Base-by-base conservation (phyloP, 805 yeast species). In the Candida vartiovaarae region DNA sequence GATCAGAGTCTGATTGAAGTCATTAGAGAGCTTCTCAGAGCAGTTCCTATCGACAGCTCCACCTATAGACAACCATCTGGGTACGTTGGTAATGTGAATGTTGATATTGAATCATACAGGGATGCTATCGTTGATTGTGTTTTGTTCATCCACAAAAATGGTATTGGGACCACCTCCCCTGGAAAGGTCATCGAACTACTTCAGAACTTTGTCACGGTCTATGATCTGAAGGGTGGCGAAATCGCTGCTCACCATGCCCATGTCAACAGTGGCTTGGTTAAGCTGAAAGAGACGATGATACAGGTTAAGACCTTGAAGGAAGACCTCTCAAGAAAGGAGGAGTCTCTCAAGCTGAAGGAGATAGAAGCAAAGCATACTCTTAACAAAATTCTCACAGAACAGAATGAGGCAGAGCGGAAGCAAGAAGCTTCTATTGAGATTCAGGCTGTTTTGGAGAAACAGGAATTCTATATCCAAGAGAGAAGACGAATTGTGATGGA, bases 341-440 rank as follows among this genome's bases (percentile, higher is more conserved):
- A 44, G 2, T 65, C 64, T 24, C 67, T 91, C 29, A 58, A 60
- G 23, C 43, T 33, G 0, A 91, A 89, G 48, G 86, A 84, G 44
- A 52, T 61, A 10, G 85, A 83, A 50, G 95, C 96, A 0, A 73
- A 76, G 45, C 63, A 64, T 26, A 84, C 87, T 72, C 71, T 91
- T 34, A 78, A 81, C 54, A 76, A 68, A 43, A 87, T 91, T 85
- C 71, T 91, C 10, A 63, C 71, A 1, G 95, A 88, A 36, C 98
- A 91, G 58, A 88, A 86, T 56, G 95, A 88, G 53, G 91, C 97
- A 0, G 98, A 91, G 59, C 70, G 96, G 50, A 88, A 84, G 52
- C 84, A 84, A 46, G 95, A 85, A 47, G 89, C 93, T 6, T 86
- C 96, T 0, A 65, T 84, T 3, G 84, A 79, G 39, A 83, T 91